Base-by-base conservation (phyloP, 805 yeast genomes). In the Candida golubevii region DNA sequence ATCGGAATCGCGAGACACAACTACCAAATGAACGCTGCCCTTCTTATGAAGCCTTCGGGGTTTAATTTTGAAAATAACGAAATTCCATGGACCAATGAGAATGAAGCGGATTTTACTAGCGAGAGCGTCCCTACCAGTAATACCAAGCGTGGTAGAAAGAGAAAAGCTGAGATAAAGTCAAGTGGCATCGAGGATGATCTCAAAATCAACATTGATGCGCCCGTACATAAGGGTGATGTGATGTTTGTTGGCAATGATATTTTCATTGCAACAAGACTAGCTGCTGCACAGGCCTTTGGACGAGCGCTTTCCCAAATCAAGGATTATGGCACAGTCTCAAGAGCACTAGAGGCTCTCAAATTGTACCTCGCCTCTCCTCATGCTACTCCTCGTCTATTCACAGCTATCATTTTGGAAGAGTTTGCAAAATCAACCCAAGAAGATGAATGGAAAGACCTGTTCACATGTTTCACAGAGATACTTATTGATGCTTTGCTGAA, bases 1-100 rank as follows among this genome's bases (percentile, higher is more conserved):
- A 85, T 93, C 46, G 99, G 99, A 48, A 81, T 89, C 44, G 85
- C 96, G 4, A 81, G 98, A 51, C 86, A 84, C 60, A 86, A 83
- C 55, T 93, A 88, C 62, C 78, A 80, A 30, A 88, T 93, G 96
- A 82, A 86, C 52, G 70, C 85, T 0, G 68, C 74, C n/a, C 72
- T 80, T 40, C 78, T 93, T 35, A 67, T 91, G 58, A 79, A 86
- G 51, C 96, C 97, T 0, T 85, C 95, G 10, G 95, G 93, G 1
- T 59, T 73, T 55, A 38, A 35, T 11, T 42, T 46, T 26, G 63
- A 54, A 7, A 41, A 46, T 14, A 40, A 42, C 8, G 57, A 48
- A 33, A 48, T 44, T 40, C 41, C 42, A 3, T 46, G 48, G 48
- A 47, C 39, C 28, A 40, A 28, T 14, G 42, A 44, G 12, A 43